Conservation (phyloP, 2,329 filamentous ascomycete genomes). For the Acrocalymma vagum region DNA sequence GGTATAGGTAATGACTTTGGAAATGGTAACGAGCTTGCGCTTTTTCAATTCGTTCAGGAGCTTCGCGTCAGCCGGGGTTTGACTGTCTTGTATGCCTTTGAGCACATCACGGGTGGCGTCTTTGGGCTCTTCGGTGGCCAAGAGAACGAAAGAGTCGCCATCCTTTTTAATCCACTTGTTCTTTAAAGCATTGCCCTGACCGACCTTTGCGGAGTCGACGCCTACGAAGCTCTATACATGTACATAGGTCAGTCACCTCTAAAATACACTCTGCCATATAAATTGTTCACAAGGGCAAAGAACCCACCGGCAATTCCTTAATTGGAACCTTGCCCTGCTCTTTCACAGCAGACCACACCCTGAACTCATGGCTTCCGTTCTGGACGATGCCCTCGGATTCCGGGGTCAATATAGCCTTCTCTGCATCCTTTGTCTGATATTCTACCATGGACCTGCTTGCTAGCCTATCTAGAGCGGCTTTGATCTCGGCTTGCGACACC, state of each 20-base stretch:
- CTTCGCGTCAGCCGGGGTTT: slow-evolving; percentile 76
- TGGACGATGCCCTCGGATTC: slow-evolving; percentile 79
- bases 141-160: slow-evolving; percentile 59
- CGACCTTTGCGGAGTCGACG: slow-evolving; percentile 80
- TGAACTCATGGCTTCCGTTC: slow-evolving; percentile 60
- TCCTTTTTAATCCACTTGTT: slow-evolving; percentile 73
- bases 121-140: slow-evolving; percentile 74
- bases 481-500: slow-evolving; percentile 65
- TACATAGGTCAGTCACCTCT: slow-evolving; percentile 29
- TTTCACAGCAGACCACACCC: slow-evolving; percentile 59
- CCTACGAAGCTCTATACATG: slow-evolving; percentile 68
- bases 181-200: slow-evolving; percentile 94
- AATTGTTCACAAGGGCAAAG: too few relatives aligned
- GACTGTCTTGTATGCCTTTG: slow-evolving; percentile 73
- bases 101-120: slow-evolving; percentile 83
- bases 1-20: slow-evolving; percentile 86
- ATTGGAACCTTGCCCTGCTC: slow-evolving; percentile 54
- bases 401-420: slow-evolving; percentile 78
- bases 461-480: slow-evolving; percentile 87
- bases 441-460: slow-evolving; percentile 84
- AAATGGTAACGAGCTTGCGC: slow-evolving; percentile 84
- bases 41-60: slow-evolving; percentile 84
- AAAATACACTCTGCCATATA: background rate
- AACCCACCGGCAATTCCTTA: slow-evolving; percentile 56
- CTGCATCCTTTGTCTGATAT: slow-evolving; percentile 83